Base-by-base conservation (phyloP, 2,329 filamentous ascomycete species). In the Neurospora crassa region DNA sequence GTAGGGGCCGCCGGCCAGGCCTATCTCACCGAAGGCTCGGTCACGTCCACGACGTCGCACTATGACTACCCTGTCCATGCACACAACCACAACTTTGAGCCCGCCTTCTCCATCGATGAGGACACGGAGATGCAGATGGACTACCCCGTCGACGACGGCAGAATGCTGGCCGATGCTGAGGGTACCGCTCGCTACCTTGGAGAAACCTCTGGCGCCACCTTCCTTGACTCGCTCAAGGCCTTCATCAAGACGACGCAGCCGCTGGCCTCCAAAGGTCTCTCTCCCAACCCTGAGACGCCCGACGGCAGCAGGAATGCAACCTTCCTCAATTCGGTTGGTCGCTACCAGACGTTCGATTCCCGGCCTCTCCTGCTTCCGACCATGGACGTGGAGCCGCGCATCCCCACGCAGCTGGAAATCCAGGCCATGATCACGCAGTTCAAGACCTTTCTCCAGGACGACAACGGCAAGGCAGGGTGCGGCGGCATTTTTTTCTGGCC, bases 401-500 rank as follows among this genome's bases (percentile, higher is more conserved):
- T 85, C 3, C 83, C 84, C 5, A 71, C 78, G 0, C 76, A 77
- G 1, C 74, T 74, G 2, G 80, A 83, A 11, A 82, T 84, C 71
- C 72, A 76, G 7, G 73, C 73, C 7, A 82, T 84, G 77, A 74
- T 86, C 16, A 74, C 77, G 4, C 78, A 83, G 69, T 77, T 85
- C 24, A 79, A 83, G 67, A 79, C 79, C 72, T 83, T 83, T 70
- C 77, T 86, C 69, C 83, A 85, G 73, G 83, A 85, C 67, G 83
- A 81, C 40, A 79, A 78, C 71, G 82, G 81, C 14, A 63, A 63
- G 53, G 53, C 53, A 34, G 53, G 53, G 53, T 82, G 81, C 24
- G 85, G 85, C 20, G 85, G 85, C 40, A 82, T 85, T 45, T 83
- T 83, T 74, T 86, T 82, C 79, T 87, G 83, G 82, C 81, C 81